Percentiles rank a stretch among this genome's conserved stretches.
Evolutionary conservation across 208 protist species (phyloP).

Genomic region (Acanthamoeba lugdunensis): DNA sequence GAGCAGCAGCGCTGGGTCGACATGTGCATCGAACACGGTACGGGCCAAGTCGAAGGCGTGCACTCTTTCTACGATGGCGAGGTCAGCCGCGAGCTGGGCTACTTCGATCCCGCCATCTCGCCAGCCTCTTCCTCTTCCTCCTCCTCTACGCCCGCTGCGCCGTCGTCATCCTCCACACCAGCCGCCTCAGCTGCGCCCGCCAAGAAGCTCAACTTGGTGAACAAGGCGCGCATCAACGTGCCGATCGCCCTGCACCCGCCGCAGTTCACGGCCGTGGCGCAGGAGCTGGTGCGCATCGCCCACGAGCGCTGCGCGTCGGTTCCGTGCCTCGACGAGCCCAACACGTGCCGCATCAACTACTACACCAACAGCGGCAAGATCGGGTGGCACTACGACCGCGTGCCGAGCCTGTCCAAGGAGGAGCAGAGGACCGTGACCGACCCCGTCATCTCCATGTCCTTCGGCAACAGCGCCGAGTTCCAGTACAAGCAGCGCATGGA

Average conservation of each 20-base stretch:
- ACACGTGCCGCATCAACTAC: conserved; percentile 65
- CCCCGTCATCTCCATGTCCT: conserved; percentile 65
- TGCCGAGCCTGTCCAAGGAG: conserved; percentile 7
- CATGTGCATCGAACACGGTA: conserved; percentile 56
- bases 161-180: background rate
- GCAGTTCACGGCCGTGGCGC: conserved; percentile 10
- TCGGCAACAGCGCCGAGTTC: conserved; percentile 63
- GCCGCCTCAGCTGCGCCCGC: background rate
- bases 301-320: conserved; percentile 8
- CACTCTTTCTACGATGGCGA: conserved; percentile 56
- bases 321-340: conserved; percentile 51
- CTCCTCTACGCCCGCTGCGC: background rate
- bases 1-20: conserved; percentile 48
- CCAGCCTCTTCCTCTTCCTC: background rate
- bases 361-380: conserved; percentile 58
- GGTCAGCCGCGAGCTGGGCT: conserved; percentile 4
- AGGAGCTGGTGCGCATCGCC: conserved; percentile 46
- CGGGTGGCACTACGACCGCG: conserved; percentile 48
- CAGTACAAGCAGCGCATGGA: background rate
- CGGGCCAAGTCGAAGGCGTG: conserved; percentile 21
- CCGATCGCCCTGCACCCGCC: conserved; percentile 21
- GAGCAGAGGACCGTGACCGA: conserved; percentile 33
- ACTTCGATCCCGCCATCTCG: background rate
- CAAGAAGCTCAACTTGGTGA: conserved; percentile 53
- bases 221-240: conserved; percentile 68